Percentiles rank a stretch among this genome's conserved stretches.
Evolutionary conservation across 2,329 filamentous ascomycete genomes (phyloP).

Genomic region (Ceratocystiopsis brevicomis): DNA sequence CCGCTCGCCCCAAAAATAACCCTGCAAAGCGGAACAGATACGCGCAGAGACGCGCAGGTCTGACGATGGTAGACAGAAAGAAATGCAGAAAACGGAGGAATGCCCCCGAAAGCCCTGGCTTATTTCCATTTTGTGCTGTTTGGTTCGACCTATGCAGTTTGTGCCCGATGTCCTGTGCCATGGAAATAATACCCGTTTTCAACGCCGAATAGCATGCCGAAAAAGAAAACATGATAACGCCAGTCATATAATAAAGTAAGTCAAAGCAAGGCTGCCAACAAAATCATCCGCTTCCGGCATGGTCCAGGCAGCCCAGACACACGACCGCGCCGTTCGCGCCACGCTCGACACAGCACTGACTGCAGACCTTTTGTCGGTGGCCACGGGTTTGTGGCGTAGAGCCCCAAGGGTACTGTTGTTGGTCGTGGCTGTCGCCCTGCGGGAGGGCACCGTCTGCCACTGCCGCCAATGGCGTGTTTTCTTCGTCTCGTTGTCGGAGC

Average conservation of each 20-base stretch:
- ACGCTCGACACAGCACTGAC: conserved; percentile 47
- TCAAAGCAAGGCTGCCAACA: not conserved
- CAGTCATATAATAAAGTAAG: not conserved
- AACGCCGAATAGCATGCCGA: not conserved
- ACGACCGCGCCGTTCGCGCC: conserved; percentile 45
- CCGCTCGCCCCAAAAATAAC: too few relatives aligned
- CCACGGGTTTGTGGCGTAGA: conserved; percentile 13
- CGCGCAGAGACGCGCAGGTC: too few relatives aligned
- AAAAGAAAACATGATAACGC: not conserved
- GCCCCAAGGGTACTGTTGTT: too few relatives aligned
- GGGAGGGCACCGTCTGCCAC: not conserved
- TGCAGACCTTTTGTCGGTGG: conserved; percentile 40
- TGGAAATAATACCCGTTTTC: too few relatives aligned
- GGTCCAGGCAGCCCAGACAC: conserved; percentile 41
- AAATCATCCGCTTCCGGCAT: conserved; percentile 7
- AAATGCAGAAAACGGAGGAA: too few relatives aligned
- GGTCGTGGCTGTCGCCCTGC: too few relatives aligned
- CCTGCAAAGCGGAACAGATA: too few relatives aligned
- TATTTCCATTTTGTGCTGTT: not conserved
- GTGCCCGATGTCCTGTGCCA: too few relatives aligned
- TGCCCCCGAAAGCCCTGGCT: too few relatives aligned
- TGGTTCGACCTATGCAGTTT: too few relatives aligned
- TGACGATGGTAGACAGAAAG: too few relatives aligned
- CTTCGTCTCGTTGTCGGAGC: too few relatives aligned
- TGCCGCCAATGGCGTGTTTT: conserved; percentile 1